Conservation (phyloP, 495 filamentous ascomycete species). For the Bathelium albidoporum region DNA sequence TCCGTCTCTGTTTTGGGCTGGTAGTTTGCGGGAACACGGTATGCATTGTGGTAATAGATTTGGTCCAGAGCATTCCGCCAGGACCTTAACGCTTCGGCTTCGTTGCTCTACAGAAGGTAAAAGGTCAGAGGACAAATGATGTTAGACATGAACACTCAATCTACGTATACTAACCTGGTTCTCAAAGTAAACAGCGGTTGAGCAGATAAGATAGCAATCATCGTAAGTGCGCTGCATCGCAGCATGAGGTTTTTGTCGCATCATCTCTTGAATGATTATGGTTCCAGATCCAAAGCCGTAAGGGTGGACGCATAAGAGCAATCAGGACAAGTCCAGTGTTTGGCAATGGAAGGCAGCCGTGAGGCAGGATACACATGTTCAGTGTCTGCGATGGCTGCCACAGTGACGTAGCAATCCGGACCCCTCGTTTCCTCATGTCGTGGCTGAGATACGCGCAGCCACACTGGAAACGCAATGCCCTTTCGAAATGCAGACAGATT, state of each 20-base stretch:
- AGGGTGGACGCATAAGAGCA: background rate
- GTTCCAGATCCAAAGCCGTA: background rate
- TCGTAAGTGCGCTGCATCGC: conserved; percentile 91
- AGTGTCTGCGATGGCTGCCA: background rate
- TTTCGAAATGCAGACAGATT: too few relatives aligned
- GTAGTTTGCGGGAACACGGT: conserved; percentile 57
- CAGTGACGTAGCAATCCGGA: background rate
- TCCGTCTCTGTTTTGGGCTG: conserved; percentile 76
- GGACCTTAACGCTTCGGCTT: conserved; percentile 80
- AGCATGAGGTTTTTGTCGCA: conserved; percentile 18
- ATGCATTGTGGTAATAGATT: conserved; percentile 79
- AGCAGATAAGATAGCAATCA: conserved; percentile 86
- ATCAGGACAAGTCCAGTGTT: background rate
- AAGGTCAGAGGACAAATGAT: background rate
- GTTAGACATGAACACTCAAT: too few relatives aligned
- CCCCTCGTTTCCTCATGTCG: background rate
- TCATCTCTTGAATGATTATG: background rate
- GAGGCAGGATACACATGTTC: background rate
- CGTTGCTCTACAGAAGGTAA: conserved; percentile 59
- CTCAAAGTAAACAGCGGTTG: conserved; percentile 92
- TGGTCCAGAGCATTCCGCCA: conserved; percentile 89
- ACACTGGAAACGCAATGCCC: background rate
- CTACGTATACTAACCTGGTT: conserved; percentile 53
- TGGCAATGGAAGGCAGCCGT: background rate
- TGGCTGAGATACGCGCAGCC: background rate